Conservation (phyloP, 2,329 filamentous ascomycete species). For the Pseudogymnoascus sp. region DNA sequence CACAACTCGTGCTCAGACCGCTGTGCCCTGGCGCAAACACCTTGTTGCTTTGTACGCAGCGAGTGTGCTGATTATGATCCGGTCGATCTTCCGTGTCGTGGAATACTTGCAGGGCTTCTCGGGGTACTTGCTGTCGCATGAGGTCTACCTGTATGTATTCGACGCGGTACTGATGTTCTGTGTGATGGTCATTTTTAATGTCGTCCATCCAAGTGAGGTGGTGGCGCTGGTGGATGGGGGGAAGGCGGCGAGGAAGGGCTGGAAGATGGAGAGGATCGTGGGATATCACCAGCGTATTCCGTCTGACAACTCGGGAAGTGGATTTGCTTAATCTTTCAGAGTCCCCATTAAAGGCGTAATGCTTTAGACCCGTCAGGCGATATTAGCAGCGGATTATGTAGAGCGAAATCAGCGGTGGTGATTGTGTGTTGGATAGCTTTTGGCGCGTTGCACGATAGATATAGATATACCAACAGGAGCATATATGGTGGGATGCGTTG, state of each 20-base stretch:
- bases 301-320: neutral
- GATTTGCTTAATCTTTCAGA: neutral
- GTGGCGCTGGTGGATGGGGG: slow-evolving; percentile 12
- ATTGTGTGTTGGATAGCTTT: neutral
- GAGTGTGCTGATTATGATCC: slow-evolving; percentile 36
- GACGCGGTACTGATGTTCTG: slow-evolving; percentile 35
- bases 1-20: slow-evolving; percentile 14
- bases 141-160: slow-evolving; percentile 37
- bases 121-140: slow-evolving; percentile 35
- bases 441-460: neutral
- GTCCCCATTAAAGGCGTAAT: neutral
- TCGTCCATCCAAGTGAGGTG: slow-evolving; percentile 28
- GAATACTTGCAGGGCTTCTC: slow-evolving; percentile 37
- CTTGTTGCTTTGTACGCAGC: slow-evolving; percentile 35
- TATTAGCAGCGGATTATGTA: neutral
- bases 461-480: neutral
- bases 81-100: slow-evolving; percentile 37
- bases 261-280: neutral
- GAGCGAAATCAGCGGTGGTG: neutral
- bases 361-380: neutral
- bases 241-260: neutral
- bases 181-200: slow-evolving; percentile 30
- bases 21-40: slow-evolving; percentile 28
- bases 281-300: neutral
- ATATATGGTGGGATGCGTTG: too few relatives aligned